phyloP scores from a whole-genome alignment of 306 rosid species.

The Glycine latifolia region DNA sequence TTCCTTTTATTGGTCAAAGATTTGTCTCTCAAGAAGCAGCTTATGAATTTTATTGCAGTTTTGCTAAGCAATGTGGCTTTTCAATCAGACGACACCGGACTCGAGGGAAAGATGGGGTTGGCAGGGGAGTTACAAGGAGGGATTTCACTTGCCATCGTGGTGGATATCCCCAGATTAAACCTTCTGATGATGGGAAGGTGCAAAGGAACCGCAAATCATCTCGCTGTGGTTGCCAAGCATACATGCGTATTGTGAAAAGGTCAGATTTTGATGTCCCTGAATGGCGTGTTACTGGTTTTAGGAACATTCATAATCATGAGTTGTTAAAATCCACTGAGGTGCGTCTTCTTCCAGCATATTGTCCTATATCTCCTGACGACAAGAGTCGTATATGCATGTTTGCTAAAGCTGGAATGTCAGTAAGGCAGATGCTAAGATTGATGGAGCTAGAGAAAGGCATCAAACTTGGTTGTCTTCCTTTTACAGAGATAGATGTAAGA shows the following conservation, averaged over 20 bases:
- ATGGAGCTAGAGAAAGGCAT: constrained; percentile 90
- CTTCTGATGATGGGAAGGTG: constrained; percentile 78
- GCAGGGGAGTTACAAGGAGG: constrained; percentile 87
- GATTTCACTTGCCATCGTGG: constrained; percentile 93
- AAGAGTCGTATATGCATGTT: constrained; percentile 88
- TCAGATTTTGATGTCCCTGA: constrained; percentile 85
- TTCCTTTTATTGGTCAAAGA: constrained; percentile 84
- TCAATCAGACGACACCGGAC: constrained; percentile 86
- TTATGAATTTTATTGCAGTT: constrained; percentile 86
- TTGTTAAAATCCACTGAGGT: constrained; percentile 71
- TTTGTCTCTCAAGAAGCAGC: constrained; percentile 91
- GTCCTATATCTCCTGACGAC: constrained; percentile 82
- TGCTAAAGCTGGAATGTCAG: constrained; percentile 96
- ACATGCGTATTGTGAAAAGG: constrained; percentile 82
- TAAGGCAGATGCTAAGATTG: constrained; percentile 85
- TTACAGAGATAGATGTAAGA: constrained; percentile 85
- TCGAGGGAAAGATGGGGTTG: constrained; percentile 93
- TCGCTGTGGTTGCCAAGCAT: constrained; percentile 90
- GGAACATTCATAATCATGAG: constrained; percentile 84
- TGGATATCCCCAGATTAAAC: constrained; percentile 85
- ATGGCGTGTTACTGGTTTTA: constrained; percentile 94
- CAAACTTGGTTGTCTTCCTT: constrained; percentile 84
- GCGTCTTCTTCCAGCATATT: constrained; percentile 67
- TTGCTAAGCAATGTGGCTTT: constrained; percentile 86
- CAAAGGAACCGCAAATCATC: constrained; percentile 88